Evolutionary conservation across 1,284 basidiomycete genomes (phyloP).

Genomic region (Fomitopsis pinicola): DNA sequence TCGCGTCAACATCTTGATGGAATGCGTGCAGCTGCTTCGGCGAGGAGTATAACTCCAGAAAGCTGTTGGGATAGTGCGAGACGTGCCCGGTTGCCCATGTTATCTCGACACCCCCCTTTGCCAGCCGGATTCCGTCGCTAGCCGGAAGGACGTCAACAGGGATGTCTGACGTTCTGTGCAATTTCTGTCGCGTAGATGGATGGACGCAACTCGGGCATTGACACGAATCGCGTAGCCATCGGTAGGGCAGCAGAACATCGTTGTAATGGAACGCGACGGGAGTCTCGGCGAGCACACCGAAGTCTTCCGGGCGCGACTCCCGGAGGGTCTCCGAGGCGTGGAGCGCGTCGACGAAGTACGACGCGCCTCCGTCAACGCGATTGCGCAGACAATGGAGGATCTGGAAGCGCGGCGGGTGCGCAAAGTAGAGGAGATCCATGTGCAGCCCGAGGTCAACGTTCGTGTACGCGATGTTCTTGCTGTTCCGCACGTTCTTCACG

Average conservation of each 20-base stretch:
- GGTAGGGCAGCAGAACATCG: constrained; percentile 24
- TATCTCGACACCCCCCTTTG: constrained; percentile 42
- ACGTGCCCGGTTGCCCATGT: constrained; percentile 56
- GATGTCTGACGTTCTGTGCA: constrained; percentile 69
- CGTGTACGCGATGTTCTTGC: constrained; percentile 94
- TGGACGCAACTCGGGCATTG: constrained; percentile 49
- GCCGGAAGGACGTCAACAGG: constrained; percentile 40
- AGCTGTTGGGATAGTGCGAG: constrained; percentile 46
- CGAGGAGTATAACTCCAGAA: constrained; percentile 40
- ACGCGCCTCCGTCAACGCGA: constrained; percentile 79
- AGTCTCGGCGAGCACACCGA: constrained; percentile 55
- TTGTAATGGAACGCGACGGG: constrained; percentile 85
- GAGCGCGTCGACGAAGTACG: constrained; percentile 86
- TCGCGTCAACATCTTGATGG: constrained; percentile 33
- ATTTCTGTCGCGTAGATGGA: constrained; percentile 53
- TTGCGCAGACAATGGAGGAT: constrained; percentile 88
- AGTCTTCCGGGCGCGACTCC: constrained; percentile 45
- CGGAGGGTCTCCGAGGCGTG: constrained; percentile 63
- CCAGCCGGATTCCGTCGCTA: constrained; percentile 32
- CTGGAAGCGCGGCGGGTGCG: constrained; percentile 88
- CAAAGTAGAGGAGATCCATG: constrained; percentile 92
- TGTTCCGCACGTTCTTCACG: constrained; percentile 73
- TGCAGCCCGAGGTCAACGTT: constrained; percentile 87
- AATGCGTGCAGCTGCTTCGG: constrained; percentile 29
- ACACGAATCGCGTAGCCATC: constrained; percentile 56